Evolutionary conservation across 108 stramenopile species (phyloP).

Genomic region (Nannochloropsis gaditana): DNA sequence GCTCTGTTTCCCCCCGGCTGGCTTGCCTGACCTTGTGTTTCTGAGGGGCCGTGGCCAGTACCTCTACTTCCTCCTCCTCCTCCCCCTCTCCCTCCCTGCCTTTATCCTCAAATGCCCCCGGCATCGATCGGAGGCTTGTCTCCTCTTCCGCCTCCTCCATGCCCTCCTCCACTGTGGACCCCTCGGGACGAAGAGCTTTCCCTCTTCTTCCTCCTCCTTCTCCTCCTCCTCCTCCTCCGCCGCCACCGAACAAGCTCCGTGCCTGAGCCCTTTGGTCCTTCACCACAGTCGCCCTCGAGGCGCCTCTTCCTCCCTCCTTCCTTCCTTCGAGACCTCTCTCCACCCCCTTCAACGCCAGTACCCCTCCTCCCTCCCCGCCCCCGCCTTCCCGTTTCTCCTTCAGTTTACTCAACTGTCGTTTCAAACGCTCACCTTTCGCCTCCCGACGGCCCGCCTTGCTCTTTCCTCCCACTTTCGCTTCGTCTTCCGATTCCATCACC

Average conservation of each 20-base stretch:
- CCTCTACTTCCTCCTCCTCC: no score
- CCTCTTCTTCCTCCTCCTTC: no score
- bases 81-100: no score
- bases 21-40: no score
- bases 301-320: neutral
- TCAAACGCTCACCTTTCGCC: neutral
- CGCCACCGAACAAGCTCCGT: neutral
- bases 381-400: neutral
- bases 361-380: neutral
- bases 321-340: neutral
- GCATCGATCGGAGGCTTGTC: no score
- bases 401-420: neutral
- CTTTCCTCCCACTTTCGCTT: neutral
- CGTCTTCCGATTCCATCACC: neutral
- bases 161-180: no score
- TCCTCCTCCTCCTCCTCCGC: constrained; percentile 1
- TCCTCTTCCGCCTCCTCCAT: no score
- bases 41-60: no score
- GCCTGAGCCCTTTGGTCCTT: neutral
- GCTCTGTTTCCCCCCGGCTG: no score
- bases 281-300: neutral
- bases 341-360: neutral
- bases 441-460: neutral
- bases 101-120: no score
- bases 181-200: no score